These are phyloP conservation scores for Heterobasidion parviporum DNA, from an alignment of 1,284 basidiomycete species.

Conservation along the genomic window DNA sequence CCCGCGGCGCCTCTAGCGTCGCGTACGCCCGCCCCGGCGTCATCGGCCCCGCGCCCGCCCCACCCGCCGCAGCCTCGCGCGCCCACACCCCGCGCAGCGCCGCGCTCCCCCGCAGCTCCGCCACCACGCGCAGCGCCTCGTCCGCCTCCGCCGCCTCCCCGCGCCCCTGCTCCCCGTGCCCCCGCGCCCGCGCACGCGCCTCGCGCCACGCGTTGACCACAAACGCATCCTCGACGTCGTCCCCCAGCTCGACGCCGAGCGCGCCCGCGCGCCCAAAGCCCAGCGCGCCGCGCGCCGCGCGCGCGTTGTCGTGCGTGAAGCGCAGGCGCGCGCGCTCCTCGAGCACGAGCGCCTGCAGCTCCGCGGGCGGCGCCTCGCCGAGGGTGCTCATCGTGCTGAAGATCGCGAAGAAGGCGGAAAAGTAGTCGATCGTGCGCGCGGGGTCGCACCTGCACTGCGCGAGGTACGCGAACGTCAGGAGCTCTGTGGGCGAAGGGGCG, in stretches of 20 bases:
- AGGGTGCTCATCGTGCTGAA: constrained; percentile 37
- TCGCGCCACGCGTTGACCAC: constrained; percentile 62
- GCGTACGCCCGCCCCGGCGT: constrained; percentile 66
- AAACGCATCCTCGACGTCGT: constrained; percentile 58
- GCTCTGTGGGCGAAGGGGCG: constrained; percentile 32
- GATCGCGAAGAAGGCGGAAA: constrained; percentile 46
- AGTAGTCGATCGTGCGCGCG: constrained; percentile 48
- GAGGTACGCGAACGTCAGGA: constrained; percentile 67
- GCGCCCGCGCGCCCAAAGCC: constrained; percentile 59
- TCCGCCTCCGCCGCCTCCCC: constrained; percentile 37
- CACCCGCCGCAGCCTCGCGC: constrained; percentile 26
- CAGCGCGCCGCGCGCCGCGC: constrained; percentile 36
- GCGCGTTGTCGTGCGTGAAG: constrained; percentile 49
- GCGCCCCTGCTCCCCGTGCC: constrained; percentile 29
- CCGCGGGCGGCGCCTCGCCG: constrained; percentile 31
- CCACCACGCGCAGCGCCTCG: constrained; percentile 57
- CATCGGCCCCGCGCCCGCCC: constrained; percentile 39
- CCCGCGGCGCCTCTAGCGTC: constrained; percentile 61
- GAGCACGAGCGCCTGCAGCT: constrained; percentile 47
- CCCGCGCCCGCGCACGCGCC: constrained; percentile 54
- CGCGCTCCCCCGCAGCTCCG: constrained; percentile 47
- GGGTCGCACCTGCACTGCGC: constrained; percentile 76
- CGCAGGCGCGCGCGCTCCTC: constrained; percentile 56
- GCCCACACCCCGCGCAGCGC: constrained; percentile 44
- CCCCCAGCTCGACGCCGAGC: constrained; percentile 54